Evolutionary conservation across 2,329 filamentous ascomycete species (phyloP), one percentile per base, ranked within the genome.

Genomic region (Penicillium hordei): DNA sequence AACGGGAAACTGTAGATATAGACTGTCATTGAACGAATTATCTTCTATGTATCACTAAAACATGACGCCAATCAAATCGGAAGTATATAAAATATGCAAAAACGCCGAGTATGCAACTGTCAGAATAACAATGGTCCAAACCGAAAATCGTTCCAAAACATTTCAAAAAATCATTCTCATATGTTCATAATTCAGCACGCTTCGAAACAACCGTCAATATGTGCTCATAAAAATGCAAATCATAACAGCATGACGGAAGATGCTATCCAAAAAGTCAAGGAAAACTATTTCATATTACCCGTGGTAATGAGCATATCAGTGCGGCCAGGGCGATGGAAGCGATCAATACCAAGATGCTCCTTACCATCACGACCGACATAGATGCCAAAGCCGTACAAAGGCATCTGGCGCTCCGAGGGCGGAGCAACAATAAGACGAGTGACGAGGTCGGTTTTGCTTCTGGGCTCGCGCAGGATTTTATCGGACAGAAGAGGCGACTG

Each of bases 401-500:
- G 68, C 43, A 69, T 60, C 5, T 72, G 62, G 17, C 71, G 68
- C 40, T 77, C 76, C 1, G 72, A 72, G 0, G 74, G 74, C 0
- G 76, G 73, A 0, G 75, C 79, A 76, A 43, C 84, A 50, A 90
- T 86, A 2, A 96, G 77, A 42, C 89, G 80, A 0, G 83, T 86
- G 23, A 88, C 82, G 21, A 97, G 81, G 62, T 92, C 88, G 0
- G 79, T 79, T 62, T 87, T 88, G n/a, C 82, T 86, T 29, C 81
- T 79, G 3, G 88, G 85, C 38, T 86, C 83, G 50, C 86, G 82
- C 70, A 97, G 93, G 0, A 89, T 84, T 10, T 86, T 81, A 68
- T 96, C 92, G 5, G 83, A 80, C 2, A 90, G 78, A 19, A 95
- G 78, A 25, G 88, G 87, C 43, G 87, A 87, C 64, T 88, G 87